These are phyloP conservation scores for Trametes cinnabarina DNA, from an alignment of 768 basidiomycete genomes.

Conservation along the genomic window DNA sequence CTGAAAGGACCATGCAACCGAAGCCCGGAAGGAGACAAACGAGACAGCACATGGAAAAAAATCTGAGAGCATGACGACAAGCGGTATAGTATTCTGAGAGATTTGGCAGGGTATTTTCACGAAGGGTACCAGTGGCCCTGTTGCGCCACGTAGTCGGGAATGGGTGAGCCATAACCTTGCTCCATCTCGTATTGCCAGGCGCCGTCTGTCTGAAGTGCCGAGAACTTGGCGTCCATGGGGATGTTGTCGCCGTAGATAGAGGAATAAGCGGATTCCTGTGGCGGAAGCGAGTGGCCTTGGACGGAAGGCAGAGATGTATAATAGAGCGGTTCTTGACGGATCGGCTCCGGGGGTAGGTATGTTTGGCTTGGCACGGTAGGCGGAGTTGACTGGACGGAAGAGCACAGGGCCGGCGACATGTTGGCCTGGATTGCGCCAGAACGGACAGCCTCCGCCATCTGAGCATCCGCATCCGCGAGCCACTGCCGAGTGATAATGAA, in stretches of 20 bases:
- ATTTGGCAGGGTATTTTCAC: not conserved
- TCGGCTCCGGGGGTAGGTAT: not conserved
- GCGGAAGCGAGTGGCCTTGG: not conserved
- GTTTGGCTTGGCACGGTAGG: not conserved
- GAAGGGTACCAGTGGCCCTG: constrained; percentile 11
- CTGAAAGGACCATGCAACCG: not conserved
- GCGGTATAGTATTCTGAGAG: not conserved
- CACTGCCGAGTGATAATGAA: constrained; percentile 31
- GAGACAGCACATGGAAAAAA: not conserved
- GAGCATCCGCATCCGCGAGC: constrained; percentile 27
- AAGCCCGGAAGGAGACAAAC: not conserved
- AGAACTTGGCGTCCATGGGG: not conserved
- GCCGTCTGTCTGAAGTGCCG: not conserved
- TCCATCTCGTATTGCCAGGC: not conserved
- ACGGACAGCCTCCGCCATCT: constrained; percentile 26
- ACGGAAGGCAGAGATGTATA: not conserved
- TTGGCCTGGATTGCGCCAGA: constrained; percentile 28
- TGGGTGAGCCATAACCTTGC: not conserved
- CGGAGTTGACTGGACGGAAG: not conserved
- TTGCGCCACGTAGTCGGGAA: not conserved
- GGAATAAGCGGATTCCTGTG: not conserved
- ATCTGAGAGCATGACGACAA: constrained; percentile 1
- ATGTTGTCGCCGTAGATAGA: not conserved
- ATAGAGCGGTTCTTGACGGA: not conserved
- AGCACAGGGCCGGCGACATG: constrained; percentile 23